phyloP scores from a whole-genome alignment of 2,329 filamentous ascomycete species.

The Phyllosticta citriasiana region DNA sequence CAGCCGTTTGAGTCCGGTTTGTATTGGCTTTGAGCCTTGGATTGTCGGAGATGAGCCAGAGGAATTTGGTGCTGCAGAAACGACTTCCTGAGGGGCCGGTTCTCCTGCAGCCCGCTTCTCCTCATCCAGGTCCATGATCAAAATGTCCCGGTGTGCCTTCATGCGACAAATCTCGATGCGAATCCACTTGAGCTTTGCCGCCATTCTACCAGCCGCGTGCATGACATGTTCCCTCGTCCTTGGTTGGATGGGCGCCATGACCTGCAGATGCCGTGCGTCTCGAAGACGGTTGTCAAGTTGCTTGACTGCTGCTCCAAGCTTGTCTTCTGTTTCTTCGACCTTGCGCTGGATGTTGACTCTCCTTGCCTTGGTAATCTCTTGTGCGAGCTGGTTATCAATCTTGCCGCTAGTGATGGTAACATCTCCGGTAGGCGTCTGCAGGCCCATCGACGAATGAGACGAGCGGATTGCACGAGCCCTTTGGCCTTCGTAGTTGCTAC shows the following conservation, averaged over 20 bases:
- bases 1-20: conserved; percentile 21
- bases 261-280: conserved; percentile 81
- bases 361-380: conserved; percentile 75
- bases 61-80: neutral
- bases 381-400: conserved; percentile 72
- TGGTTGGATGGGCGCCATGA: conserved; percentile 82
- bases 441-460: conserved; percentile 42
- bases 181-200: conserved; percentile 88
- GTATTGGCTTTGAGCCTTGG: neutral
- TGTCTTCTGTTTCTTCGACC: conserved; percentile 73
- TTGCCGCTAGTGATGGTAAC: conserved; percentile 62
- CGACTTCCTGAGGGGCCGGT: conserved; percentile 11
- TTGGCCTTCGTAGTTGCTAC: conserved; percentile 77
- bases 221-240: conserved; percentile 80
- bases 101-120: conserved; percentile 43
- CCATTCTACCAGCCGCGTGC: conserved; percentile 71
- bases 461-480: conserved; percentile 59
- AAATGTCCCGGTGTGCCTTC: conserved; percentile 81
- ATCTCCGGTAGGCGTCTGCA: conserved; percentile 63
- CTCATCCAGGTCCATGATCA: conserved; percentile 76
- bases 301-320: conserved; percentile 60
- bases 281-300: conserved; percentile 74
- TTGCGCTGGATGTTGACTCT: conserved; percentile 74
- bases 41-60: conserved; percentile 1
- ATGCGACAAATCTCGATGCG: conserved; percentile 87